phyloP scores from a whole-genome alignment of 176 grass and related monocot genomes.

The Lolium rigidum region DNA sequence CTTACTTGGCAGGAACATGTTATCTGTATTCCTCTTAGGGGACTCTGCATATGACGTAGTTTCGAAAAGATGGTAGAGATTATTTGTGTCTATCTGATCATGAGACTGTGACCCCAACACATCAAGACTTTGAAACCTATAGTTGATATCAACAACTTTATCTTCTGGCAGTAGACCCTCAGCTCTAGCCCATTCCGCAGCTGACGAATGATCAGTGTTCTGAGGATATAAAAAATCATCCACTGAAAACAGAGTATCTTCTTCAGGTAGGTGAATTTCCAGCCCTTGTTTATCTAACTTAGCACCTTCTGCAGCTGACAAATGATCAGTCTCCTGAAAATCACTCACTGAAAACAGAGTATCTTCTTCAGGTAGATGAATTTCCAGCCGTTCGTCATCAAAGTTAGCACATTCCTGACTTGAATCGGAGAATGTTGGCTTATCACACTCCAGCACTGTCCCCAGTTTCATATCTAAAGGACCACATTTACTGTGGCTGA shows the following conservation, averaged over 20 bases:
- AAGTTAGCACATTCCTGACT: slow-evolving; percentile 16
- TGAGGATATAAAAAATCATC: slow-evolving; percentile 41
- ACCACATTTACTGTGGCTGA: slow-evolving; percentile 31
- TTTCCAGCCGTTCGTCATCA: slow-evolving; percentile 36
- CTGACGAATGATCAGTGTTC: background rate
- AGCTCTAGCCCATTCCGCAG: slow-evolving; percentile 34
- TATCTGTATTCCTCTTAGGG: background rate
- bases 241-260: slow-evolving; percentile 53
- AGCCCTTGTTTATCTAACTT: slow-evolving; percentile 35
- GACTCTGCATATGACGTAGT: background rate
- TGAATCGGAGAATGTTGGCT: background rate
- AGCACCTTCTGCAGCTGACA: slow-evolving; percentile 3
- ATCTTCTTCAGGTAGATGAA: slow-evolving; percentile 57
- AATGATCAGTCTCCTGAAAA: slow-evolving; percentile 19
- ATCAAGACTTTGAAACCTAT: slow-evolving; percentile 45
- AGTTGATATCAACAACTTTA: slow-evolving; percentile 27
- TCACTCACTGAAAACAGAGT: slow-evolving; percentile 53
- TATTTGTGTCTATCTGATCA: slow-evolving; percentile 10
- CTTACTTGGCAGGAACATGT: slow-evolving; percentile 6
- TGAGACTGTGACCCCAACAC: background rate
- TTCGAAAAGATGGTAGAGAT: slow-evolving; percentile 34
- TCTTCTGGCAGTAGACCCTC: slow-evolving; percentile 27
- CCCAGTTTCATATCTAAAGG: background rate
- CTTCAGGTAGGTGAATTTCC: slow-evolving; percentile 54
- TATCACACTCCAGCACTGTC: background rate